These are phyloP conservation scores for Solanum sparsipilum DNA, from an alignment of 257 asterid species.

Conservation along the genomic window DNA sequence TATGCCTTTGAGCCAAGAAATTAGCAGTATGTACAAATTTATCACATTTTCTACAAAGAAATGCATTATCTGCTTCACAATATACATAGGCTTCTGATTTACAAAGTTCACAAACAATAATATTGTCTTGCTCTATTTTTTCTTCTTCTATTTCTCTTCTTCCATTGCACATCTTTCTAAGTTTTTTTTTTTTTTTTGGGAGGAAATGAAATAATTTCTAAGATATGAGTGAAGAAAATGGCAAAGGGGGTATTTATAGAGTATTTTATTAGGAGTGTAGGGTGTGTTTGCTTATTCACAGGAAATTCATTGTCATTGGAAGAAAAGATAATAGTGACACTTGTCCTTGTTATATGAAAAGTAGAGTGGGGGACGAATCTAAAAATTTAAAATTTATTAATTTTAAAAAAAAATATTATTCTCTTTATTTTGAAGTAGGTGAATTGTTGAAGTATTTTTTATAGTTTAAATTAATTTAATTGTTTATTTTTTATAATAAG, in stretches of 20 bases:
- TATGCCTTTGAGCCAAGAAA: slow-evolving; percentile 32
- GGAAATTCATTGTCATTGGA: not conserved
- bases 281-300: not conserved
- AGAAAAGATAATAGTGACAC: slow-evolving; percentile 14
- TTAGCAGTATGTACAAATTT: slow-evolving; percentile 33
- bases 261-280: not conserved
- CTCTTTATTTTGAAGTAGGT: no score
- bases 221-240: not conserved
- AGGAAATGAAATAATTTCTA: not conserved
- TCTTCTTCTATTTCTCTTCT: slow-evolving; percentile 15
- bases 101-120: slow-evolving; percentile 27
- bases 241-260: slow-evolving; percentile 7
- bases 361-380: not conserved
- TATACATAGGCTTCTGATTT: slow-evolving; percentile 19
- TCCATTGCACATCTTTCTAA: slow-evolving; percentile 25
- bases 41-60: slow-evolving; percentile 44
- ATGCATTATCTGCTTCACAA: slow-evolving; percentile 43
- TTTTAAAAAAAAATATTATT: not conserved
- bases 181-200: not conserved
- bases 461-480: no score
- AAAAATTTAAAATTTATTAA: not conserved
- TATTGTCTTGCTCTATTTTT: not conserved
- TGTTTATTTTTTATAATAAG: no score
- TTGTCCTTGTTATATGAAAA: slow-evolving; percentile 1
- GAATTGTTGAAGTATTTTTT: no score